Percentiles rank a stretch among this genome's conserved stretches.
These are phyloP conservation scores for Hanseniaspora mollemarum DNA, from an alignment of 805 yeast genomes.

Conservation along the genomic window DNA sequence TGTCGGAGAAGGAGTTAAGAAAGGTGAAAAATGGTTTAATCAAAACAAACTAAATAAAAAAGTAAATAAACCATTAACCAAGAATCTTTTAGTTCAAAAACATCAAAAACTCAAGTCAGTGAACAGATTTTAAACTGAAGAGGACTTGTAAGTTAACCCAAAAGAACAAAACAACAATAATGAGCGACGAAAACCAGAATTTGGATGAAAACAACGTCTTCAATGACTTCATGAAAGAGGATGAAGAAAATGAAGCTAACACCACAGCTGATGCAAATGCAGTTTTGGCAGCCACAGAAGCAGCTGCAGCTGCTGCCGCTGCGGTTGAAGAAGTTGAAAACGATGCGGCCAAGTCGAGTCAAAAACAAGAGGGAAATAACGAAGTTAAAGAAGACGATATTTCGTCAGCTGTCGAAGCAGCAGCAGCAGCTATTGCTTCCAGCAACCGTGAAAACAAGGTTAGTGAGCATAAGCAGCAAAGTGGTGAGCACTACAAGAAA, in stretches of 20 bases:
- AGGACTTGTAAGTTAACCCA: background rate
- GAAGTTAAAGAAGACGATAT: background rate
- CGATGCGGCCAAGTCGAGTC: background rate
- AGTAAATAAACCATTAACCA: background rate
- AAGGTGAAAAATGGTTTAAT: background rate
- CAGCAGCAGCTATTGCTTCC: background rate
- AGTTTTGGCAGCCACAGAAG: background rate
- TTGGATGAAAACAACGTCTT: conserved; percentile 14
- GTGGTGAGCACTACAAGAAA: background rate
- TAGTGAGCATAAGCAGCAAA: background rate
- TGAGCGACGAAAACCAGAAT: conserved; percentile 3
- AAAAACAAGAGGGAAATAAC: background rate
- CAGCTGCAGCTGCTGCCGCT: background rate
- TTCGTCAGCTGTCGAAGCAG: background rate
- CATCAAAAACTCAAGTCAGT: too few relatives aligned
- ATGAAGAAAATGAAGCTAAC: conserved; percentile 10
- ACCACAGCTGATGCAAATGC: background rate
- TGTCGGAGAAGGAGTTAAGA: conserved; percentile 5
- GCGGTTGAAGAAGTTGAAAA: background rate
- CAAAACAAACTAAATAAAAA: background rate
- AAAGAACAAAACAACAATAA: background rate
- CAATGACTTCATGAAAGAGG: conserved; percentile 15
- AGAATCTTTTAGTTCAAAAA: too few relatives aligned
- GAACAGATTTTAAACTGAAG: too few relatives aligned
- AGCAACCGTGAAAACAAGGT: background rate